phyloP scores from a whole-genome alignment of 1,284 basidiomycete species.

The Filobasidium uniguttulatum region DNA sequence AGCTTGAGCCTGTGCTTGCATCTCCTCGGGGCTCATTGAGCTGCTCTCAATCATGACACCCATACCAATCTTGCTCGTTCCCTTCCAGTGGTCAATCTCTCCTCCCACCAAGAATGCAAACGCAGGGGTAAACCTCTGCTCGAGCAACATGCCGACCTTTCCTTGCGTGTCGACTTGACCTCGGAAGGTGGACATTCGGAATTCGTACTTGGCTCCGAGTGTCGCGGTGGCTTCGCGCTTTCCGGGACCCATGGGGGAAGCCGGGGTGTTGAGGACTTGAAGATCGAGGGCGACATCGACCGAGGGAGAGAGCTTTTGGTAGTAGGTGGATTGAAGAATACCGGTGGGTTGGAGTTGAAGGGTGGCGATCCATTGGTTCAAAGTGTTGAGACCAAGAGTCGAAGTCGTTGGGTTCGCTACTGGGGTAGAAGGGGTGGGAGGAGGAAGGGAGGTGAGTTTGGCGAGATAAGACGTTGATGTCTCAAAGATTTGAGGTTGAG shows the following conservation, averaged over 20 bases:
- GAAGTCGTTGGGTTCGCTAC: conserved; percentile 21
- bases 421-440: conserved; percentile 34
- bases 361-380: conserved; percentile 78
- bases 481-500: conserved; percentile 59
- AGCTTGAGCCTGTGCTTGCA: conserved; percentile 17
- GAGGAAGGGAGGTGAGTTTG: conserved; percentile 56
- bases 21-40: conserved; percentile 28
- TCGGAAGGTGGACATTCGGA: conserved; percentile 81
- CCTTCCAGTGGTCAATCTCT: conserved; percentile 98
- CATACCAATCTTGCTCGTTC: conserved; percentile 82
- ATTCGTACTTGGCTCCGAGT: conserved; percentile 90
- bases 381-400: conserved; percentile 16
- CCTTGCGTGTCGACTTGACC: conserved; percentile 84
- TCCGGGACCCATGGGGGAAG: conserved; percentile 38
- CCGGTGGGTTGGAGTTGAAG: conserved; percentile 79
- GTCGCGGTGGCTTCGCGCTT: conserved; percentile 86
- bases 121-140: conserved; percentile 88
- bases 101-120: conserved; percentile 91
- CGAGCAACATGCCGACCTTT: conserved; percentile 86
- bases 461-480: conserved; percentile 71
- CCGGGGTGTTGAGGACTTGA: conserved; percentile 61
- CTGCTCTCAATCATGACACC: conserved; percentile 81
- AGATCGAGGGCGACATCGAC: conserved; percentile 98
- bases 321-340: conserved; percentile 83
- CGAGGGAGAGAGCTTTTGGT: conserved; percentile 88